Evolutionary conservation across 306 rosid species (phyloP).

Genomic region (Castanospermum australe): DNA sequence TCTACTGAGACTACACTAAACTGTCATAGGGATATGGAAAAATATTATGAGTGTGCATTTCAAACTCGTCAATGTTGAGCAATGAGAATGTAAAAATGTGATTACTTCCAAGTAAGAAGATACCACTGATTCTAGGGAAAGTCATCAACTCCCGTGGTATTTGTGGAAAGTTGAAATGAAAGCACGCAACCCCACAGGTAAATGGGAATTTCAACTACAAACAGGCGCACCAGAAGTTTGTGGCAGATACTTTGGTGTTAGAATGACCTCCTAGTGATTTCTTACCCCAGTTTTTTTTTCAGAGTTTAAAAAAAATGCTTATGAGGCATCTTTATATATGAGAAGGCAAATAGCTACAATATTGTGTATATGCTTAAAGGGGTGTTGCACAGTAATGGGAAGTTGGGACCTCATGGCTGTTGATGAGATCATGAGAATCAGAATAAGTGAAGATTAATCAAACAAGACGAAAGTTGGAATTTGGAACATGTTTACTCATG

Average conservation of each 20-base stretch:
- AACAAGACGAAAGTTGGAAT: neutral
- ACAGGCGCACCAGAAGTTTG: neutral
- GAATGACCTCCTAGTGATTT: neutral
- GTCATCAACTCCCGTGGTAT: neutral
- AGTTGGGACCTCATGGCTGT: neutral
- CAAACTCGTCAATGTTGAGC: neutral
- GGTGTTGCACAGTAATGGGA: neutral
- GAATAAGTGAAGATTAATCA: neutral
- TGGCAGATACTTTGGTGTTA: neutral
- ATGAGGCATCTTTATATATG: neutral
- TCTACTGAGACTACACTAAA: neutral
- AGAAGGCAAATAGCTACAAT: neutral
- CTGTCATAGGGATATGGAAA: neutral
- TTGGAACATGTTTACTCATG: neutral
- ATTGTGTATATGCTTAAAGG: neutral
- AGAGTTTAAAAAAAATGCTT: neutral
- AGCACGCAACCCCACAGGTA: neutral
- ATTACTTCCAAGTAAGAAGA: neutral
- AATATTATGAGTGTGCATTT: neutral
- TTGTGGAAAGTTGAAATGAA: neutral
- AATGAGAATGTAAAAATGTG: neutral
- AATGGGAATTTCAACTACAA: neutral
- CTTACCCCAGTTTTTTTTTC: neutral
- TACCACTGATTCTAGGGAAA: neutral
- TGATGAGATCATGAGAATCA: neutral